Evolutionary conservation across 164 flowering plant genomes (phyloP).

Genomic region (Litsea cubeba): DNA sequence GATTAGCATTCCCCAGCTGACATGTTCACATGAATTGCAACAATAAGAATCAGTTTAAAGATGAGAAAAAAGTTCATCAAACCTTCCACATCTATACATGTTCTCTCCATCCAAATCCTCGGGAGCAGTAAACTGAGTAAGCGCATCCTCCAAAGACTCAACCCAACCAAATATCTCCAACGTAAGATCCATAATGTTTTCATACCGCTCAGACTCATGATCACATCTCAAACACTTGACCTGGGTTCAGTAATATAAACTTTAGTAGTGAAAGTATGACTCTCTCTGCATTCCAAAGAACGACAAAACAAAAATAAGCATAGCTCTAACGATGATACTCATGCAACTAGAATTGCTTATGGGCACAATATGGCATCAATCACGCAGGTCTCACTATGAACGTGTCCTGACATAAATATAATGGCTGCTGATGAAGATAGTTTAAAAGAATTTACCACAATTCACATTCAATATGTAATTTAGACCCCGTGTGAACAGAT

Average conservation of each 20-base stretch:
- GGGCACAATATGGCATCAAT: neutral
- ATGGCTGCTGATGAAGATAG: too few relatives aligned
- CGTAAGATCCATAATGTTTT: conserved; percentile 89
- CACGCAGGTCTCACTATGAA: neutral
- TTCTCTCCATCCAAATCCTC: conserved; percentile 94
- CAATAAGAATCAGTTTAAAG: neutral
- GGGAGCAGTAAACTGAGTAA: conserved; percentile 69
- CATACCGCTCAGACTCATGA: conserved; percentile 71
- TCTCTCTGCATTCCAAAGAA: neutral
- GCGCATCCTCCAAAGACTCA: conserved; percentile 79
- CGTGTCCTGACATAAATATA: neutral
- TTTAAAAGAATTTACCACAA: neutral
- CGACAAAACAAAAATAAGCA: neutral
- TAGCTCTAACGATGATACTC: neutral
- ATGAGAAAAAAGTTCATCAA: conserved; percentile 4
- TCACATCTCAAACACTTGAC: conserved; percentile 73
- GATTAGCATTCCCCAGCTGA: conserved; percentile 2
- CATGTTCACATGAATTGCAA: neutral
- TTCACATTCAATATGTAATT: neutral
- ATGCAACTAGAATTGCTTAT: neutral
- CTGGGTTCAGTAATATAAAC: conserved; percentile 26
- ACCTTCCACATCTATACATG: conserved; percentile 91
- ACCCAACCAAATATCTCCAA: conserved; percentile 83
- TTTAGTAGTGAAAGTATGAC: neutral
- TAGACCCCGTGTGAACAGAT: neutral